A percentile compares a stretch with the other conserved stretches of the same genome.
Evolutionary conservation across 305 asterid genomes (phyloP).

Genomic region (Fraxinus sp.): DNA sequence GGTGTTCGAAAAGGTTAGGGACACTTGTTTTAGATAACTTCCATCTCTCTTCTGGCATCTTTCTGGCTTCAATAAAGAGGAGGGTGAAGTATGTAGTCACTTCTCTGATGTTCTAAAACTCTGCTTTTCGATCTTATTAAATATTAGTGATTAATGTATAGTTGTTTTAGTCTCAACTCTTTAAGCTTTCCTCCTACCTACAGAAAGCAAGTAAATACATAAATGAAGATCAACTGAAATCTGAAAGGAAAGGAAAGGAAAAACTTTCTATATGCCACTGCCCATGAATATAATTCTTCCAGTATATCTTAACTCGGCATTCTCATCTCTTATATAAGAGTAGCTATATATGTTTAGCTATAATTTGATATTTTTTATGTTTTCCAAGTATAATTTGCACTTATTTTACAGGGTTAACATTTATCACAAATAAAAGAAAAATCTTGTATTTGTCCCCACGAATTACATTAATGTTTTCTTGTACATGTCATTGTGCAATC

Average conservation of each 20-base stretch:
- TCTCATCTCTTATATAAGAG: background rate
- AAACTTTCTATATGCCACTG: background rate
- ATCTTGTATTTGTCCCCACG: background rate
- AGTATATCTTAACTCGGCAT: background rate
- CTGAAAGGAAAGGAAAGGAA: background rate
- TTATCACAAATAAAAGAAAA: background rate
- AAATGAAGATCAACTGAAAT: background rate
- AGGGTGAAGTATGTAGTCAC: background rate
- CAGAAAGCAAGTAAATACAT: background rate
- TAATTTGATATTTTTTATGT: background rate
- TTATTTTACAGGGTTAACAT: background rate
- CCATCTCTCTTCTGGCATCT: background rate
- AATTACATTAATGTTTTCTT: background rate
- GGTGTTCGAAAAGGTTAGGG: background rate
- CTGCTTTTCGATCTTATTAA: background rate
- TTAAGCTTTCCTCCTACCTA: background rate
- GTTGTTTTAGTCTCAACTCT: background rate
- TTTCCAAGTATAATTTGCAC: background rate
- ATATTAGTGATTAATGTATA: background rate
- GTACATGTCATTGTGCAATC: background rate
- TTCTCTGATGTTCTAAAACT: background rate
- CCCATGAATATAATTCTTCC: background rate
- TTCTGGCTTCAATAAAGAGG: background rate
- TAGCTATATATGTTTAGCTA: background rate
- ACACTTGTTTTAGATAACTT: background rate